Base-by-base conservation (phyloP, 2,329 filamentous ascomycete species). In the Metarhizium guizhouense region DNA sequence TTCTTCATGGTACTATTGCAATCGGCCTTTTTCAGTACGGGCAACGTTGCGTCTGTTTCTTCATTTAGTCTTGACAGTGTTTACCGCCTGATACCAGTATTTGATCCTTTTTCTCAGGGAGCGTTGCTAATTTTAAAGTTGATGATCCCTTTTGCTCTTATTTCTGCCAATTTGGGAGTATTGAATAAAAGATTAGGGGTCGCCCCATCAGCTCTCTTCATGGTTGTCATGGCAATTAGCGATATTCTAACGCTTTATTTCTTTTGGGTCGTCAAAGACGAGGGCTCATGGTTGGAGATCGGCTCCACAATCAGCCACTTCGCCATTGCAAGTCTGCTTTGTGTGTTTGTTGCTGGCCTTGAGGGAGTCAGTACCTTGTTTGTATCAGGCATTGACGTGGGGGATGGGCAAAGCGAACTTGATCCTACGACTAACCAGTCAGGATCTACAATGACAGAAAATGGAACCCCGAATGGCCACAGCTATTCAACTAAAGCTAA, bases 271-370 rank as follows among this genome's bases (percentile, higher is more conserved):
- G 94, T 99, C 49, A 88, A 88, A 65, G 94, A 99, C 63, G 94
- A 99, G 68, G 94, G 94, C 0, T 94, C 88, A 25, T 99, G 94
- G 94, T 74, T 99, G 57, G 94, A 99, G 68, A 99, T 99, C 67
- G 94, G 94, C 36, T 95, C 90, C 32, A 96, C 90, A 3, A 99
- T 99, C 62, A 95, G 84, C 65, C 92, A 97, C 69, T 99, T 97
- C 71, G 84, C 85, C 58, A 97, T 99, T 73, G 93, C 91, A 18
- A 96, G 90, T 70, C 70, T 90, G 63, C 68, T 97, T 48, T 94
- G 91, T 62, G 85, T 95, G 8, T 99, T 99, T 73, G 91, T 99
- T 47, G 90, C 91, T 0, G 84, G 81, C 14, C 74, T 99, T 49
- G 94, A 99, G 73, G 85, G 87, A 16, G 82, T 95, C 3, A 96